Conservation (phyloP, 495 filamentous ascomycete genomes). For the Neurospora tetrasperma region DNA sequence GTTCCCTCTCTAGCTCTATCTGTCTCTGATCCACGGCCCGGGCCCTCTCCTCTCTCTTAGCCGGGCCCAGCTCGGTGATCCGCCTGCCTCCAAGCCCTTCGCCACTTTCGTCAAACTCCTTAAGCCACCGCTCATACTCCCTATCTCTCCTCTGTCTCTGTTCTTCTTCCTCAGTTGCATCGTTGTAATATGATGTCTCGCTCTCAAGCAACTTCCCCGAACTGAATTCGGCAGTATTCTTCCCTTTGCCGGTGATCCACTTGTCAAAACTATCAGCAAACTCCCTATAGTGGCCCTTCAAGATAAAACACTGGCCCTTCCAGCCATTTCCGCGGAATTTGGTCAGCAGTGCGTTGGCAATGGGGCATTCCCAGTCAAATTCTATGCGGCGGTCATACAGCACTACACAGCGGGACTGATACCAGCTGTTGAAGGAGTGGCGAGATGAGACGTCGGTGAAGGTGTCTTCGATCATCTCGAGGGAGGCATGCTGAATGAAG, state of each 20-base stretch:
- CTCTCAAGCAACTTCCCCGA: background rate
- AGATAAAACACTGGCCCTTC: slow-evolving; percentile 35
- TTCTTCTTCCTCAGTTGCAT: slow-evolving; percentile 17
- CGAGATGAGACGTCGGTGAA: slow-evolving; percentile 35
- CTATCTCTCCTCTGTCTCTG: slow-evolving; percentile 9
- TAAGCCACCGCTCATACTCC: slow-evolving; percentile 29
- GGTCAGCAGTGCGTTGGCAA: slow-evolving; percentile 29
- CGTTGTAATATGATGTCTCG: background rate
- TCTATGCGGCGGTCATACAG: slow-evolving; percentile 38
- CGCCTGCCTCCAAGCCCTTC: slow-evolving; percentile 17
- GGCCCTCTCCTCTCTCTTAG: slow-evolving; percentile 28
- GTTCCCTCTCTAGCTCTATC: slow-evolving; percentile 29
- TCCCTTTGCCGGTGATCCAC: slow-evolving; percentile 26
- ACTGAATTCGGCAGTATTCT: background rate
- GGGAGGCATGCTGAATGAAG: slow-evolving; percentile 30
- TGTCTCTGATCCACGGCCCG: slow-evolving; percentile 30
- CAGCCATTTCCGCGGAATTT: slow-evolving; percentile 33
- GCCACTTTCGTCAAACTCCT: slow-evolving; percentile 23
- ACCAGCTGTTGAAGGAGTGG: slow-evolving; percentile 35
- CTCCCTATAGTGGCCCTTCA: slow-evolving; percentile 41
- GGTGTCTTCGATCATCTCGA: slow-evolving; percentile 40
- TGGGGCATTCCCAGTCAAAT: slow-evolving; percentile 37
- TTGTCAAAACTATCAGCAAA: slow-evolving; percentile 36
- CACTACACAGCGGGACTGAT: slow-evolving; percentile 33
- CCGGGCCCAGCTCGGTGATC: slow-evolving; percentile 23